Percentiles rank a stretch among this genome's conserved stretches.
Conservation (phyloP, 306 rosid genomes). For the Quercus agrifolia region DNA sequence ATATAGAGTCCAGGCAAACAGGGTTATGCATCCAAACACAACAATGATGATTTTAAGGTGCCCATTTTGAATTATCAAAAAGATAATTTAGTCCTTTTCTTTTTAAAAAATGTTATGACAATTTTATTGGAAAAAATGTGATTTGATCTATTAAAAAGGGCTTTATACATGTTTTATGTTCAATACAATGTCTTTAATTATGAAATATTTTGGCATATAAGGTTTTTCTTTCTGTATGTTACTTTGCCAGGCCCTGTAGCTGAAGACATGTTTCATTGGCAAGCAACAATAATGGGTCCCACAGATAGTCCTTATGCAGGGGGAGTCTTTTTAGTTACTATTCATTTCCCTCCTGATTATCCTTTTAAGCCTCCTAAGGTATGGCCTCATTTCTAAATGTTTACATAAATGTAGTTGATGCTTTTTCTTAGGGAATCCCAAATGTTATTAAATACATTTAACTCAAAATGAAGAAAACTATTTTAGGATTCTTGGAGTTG, state of each 20-base stretch:
- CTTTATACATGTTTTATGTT: neutral
- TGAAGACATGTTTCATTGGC: slow-evolving; percentile 92
- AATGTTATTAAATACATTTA: neutral
- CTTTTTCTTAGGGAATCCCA: neutral
- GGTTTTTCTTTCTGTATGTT: slow-evolving; percentile 8
- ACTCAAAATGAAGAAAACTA: neutral
- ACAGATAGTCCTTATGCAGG: slow-evolving; percentile 87
- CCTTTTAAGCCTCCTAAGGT: slow-evolving; percentile 90
- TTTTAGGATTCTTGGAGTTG: neutral
- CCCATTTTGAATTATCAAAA: too few species aligned
- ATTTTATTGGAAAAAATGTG: neutral
- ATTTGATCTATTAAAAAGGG: neutral
- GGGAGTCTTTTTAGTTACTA: slow-evolving; percentile 72
- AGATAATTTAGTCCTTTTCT: too few species aligned
- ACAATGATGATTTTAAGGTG: neutral
- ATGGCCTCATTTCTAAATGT: neutral
- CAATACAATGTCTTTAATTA: neutral
- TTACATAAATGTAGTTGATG: neutral
- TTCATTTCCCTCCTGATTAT: slow-evolving; percentile 90
- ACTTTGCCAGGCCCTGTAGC: slow-evolving; percentile 70
- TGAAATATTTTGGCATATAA: slow-evolving; percentile 2
- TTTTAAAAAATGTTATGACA: neutral
- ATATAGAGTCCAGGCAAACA: neutral
- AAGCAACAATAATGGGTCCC: slow-evolving; percentile 89
- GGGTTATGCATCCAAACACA: neutral